Conservation (phyloP, 805 yeast species). For the Cyberlindnera amylophila region DNA sequence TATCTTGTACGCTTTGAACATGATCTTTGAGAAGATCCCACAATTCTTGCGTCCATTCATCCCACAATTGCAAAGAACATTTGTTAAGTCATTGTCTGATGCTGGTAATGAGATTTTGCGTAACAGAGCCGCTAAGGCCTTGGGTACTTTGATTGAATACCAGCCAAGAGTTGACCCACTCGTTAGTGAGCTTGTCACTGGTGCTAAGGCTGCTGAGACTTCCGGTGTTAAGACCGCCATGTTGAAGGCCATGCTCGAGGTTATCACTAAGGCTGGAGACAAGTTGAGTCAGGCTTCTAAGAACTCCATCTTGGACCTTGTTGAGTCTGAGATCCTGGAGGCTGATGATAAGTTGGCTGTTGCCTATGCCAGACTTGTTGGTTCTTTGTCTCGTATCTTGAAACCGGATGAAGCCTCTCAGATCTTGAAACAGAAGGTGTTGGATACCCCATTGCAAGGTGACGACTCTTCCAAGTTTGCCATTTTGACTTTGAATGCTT, state of each 20-base stretch:
- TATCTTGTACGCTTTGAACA: constrained; percentile 80
- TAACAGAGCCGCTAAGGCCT: constrained; percentile 80
- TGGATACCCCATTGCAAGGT: constrained; percentile 40
- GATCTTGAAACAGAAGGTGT: constrained; percentile 56
- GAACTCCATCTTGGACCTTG: constrained; percentile 60
- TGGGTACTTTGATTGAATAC: constrained; percentile 81
- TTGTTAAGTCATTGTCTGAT: constrained; percentile 87
- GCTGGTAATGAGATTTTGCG: constrained; percentile 68
- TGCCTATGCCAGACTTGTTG: constrained; percentile 75
- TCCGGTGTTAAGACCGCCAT: constrained; percentile 79
- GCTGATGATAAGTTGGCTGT: constrained; percentile 61
- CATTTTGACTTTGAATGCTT: constrained; percentile 70
- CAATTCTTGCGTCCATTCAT: constrained; percentile 89
- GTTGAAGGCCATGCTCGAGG: constrained; percentile 80
- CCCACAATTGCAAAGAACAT: constrained; percentile 96
- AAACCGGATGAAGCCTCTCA: constrained; percentile 58
- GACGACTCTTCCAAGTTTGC: constrained; percentile 55
- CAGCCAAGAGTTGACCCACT: constrained; percentile 95
- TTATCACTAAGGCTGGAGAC: constrained; percentile 72
- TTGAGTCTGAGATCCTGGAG: constrained; percentile 62
- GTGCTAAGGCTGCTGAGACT: constrained; percentile 63
- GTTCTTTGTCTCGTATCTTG: constrained; percentile 68
- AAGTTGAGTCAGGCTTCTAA: constrained; percentile 75
- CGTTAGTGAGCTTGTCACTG: constrained; percentile 75
- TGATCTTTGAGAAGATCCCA: constrained; percentile 77